Evolutionary conservation across 768 basidiomycete species (phyloP).

Genomic region (Pisolithus microcarpus): DNA sequence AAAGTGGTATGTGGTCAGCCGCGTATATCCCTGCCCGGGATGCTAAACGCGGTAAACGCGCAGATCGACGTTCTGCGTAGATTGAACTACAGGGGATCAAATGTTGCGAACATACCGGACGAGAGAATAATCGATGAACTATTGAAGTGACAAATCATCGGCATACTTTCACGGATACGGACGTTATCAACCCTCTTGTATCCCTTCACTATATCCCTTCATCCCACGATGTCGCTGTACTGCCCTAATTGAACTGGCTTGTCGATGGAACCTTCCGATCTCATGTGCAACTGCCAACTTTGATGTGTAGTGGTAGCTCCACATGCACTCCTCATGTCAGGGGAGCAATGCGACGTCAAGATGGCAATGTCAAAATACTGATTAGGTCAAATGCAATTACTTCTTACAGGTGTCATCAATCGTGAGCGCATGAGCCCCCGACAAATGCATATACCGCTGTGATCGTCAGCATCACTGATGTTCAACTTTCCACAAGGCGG

Average conservation of each 20-base stretch:
- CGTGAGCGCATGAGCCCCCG: background rate
- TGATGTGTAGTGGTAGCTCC: slow-evolving; percentile 3
- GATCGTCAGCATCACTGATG: background rate
- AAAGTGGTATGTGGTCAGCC: slow-evolving; percentile 67
- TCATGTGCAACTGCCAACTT: slow-evolving; percentile 6
- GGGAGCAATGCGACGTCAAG: background rate
- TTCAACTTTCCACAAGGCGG: background rate
- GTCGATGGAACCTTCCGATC: slow-evolving; percentile 8
- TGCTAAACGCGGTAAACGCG: background rate
- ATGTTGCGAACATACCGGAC: slow-evolving; percentile 72
- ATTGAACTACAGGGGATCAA: slow-evolving; percentile 81
- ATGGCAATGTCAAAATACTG: slow-evolving; percentile 3
- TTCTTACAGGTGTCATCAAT: background rate
- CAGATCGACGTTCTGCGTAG: slow-evolving; percentile 86
- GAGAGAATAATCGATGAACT: slow-evolving; percentile 84
- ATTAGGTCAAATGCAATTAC: background rate
- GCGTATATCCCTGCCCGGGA: background rate
- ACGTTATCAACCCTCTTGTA: slow-evolving; percentile 16
- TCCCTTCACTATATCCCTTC: slow-evolving; percentile 10
- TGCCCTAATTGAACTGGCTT: slow-evolving; percentile 12
- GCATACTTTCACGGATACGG: slow-evolving; percentile 23
- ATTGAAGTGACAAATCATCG: slow-evolving; percentile 43
- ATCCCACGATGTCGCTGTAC: slow-evolving; percentile 18
- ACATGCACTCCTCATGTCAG: background rate
- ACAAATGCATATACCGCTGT: background rate